Base-by-base conservation (phyloP, 352 stramenopile species). In the Peronosclerospora sorghi region DNA sequence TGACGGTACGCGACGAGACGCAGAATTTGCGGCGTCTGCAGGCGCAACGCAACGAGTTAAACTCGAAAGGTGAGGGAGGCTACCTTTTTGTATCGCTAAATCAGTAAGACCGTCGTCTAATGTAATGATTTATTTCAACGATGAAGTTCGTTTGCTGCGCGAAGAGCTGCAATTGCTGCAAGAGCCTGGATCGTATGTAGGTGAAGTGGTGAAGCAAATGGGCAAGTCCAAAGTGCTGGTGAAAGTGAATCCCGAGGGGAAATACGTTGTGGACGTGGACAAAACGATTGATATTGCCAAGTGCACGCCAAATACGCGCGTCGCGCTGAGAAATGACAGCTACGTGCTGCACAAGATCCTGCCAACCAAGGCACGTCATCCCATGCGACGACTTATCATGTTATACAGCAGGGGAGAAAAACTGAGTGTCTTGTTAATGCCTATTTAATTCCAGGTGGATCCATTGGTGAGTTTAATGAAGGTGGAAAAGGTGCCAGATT, bases 291-390 rank as follows among this genome's bases (percentile, higher is more conserved):
- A 95, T 55, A 96, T 97, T 38, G 57, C 90, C 48, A 95, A 98
- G 61, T 96, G 96, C 58, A 98, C 94, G 41, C 95, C 96, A 49
- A 99, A 98, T 73, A 98, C 96, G 13, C 92, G 97, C 36, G 96
- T 99, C 23, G 96, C 97, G 7, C 73, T 99, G 14, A 83, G 95
- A 40, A 98, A 98, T 63, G 96, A 99, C 77, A 98, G 94, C 51
- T 99, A 99, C 62, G 95, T 95, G 40, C 75, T 99, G 24, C 96
- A 99, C 72, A 99, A 99, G 72, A 98, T 99, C 50, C 68, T 99
- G 8, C 96, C 97, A 2, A 98, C 96, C 18, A 99, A 99, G 79
- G 58, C 61, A 32, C 32, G 24, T 48, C 54, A 3, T 14, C 10
- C 2, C 5, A 13, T 26, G 8, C 5, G 6, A 24, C 15, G 28